phyloP scores from a whole-genome alignment of 768 basidiomycete genomes.

The Suillus placidus region DNA sequence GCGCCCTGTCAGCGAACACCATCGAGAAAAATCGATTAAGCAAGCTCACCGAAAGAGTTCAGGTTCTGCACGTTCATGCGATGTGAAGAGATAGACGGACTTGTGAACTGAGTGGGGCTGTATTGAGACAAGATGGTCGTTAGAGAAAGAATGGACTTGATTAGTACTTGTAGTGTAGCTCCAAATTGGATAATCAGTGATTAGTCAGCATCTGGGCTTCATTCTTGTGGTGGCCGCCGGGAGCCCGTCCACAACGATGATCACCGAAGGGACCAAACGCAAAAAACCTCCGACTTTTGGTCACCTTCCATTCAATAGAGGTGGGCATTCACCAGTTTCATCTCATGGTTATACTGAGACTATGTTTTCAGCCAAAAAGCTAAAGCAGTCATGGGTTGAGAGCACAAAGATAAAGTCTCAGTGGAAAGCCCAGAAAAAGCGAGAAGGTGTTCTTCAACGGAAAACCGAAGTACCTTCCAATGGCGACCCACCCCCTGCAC shows the following conservation, averaged over 20 bases:
- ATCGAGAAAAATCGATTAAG: constrained; percentile 11
- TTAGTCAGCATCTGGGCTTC: constrained; percentile 11
- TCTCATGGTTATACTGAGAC: constrained; percentile 10
- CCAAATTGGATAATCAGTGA: constrained; percentile 27
- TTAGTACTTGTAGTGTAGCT: constrained; percentile 8
- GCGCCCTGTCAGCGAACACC: constrained; percentile 18
- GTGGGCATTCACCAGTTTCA: constrained; percentile 38
- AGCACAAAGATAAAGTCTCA: constrained; percentile 75
- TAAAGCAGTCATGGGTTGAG: constrained; percentile 82
- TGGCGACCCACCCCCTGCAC: constrained; percentile 4
- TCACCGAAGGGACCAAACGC: constrained; percentile 18
- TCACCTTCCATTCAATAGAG: constrained; percentile 64
- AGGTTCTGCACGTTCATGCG: constrained; percentile 97
- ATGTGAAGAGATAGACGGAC: constrained; percentile 50
- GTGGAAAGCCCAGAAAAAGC: constrained; percentile 75
- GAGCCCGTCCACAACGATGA: constrained; percentile 4
- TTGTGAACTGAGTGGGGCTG: constrained; percentile 50
- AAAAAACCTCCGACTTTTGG: constrained; percentile 73
- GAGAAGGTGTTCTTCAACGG: constrained; percentile 37
- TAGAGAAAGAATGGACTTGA: constrained; percentile 21
- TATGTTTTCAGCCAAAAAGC: constrained; percentile 61
- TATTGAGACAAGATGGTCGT: constrained; percentile 35
- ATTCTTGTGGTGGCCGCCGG: constrained; percentile 28
- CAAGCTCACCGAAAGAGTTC: constrained; percentile 66
- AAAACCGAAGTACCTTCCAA: constrained; percentile 4